Evolutionary conservation across 2,329 filamentous ascomycete species (phyloP).

Genomic region (Botrytis fabae): DNA sequence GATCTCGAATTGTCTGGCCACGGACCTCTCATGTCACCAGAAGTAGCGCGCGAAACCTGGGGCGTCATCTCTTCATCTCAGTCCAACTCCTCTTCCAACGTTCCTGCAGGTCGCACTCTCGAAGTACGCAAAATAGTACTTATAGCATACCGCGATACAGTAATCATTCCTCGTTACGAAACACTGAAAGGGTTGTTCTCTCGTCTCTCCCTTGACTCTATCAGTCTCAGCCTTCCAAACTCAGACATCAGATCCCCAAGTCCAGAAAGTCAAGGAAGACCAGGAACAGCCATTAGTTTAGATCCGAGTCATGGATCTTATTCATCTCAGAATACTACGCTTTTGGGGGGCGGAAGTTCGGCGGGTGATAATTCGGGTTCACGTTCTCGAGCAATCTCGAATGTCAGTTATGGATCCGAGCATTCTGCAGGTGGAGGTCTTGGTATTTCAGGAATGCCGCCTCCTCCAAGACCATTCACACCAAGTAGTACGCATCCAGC

Average conservation of each 20-base stretch:
- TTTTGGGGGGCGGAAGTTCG: conserved; percentile 61
- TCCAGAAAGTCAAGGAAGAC: conserved; percentile 54
- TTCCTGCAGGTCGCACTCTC: conserved; percentile 54
- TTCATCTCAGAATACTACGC: conserved; percentile 75
- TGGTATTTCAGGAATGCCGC: conserved; percentile 35
- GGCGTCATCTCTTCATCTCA: conserved; percentile 60
- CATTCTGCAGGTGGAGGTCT: conserved; percentile 25
- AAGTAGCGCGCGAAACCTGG: conserved; percentile 90
- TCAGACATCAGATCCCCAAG: conserved; percentile 50
- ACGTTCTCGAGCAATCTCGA: conserved; percentile 80
- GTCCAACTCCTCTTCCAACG: conserved; percentile 42
- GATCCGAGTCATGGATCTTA: conserved; percentile 76
- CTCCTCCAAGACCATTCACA: conserved; percentile 38
- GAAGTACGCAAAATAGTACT: conserved; percentile 89
- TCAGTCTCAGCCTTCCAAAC: conserved; percentile 47
- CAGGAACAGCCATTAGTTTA: conserved; percentile 72
- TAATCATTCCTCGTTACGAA: conserved; percentile 88
- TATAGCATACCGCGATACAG: conserved; percentile 80
- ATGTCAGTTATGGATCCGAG: conserved; percentile 66
- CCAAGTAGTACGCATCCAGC: conserved; percentile 36
- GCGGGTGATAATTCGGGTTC: conserved; percentile 50
- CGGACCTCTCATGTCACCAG: conserved; percentile 73
- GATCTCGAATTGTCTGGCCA: conserved; percentile 90
- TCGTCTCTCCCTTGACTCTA: conserved; percentile 77
- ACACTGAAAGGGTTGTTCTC: conserved; percentile 88